Evolutionary conservation across 345 rosid species (phyloP), one percentile per base, ranked within the genome.

Genomic region (Acer negundo): DNA sequence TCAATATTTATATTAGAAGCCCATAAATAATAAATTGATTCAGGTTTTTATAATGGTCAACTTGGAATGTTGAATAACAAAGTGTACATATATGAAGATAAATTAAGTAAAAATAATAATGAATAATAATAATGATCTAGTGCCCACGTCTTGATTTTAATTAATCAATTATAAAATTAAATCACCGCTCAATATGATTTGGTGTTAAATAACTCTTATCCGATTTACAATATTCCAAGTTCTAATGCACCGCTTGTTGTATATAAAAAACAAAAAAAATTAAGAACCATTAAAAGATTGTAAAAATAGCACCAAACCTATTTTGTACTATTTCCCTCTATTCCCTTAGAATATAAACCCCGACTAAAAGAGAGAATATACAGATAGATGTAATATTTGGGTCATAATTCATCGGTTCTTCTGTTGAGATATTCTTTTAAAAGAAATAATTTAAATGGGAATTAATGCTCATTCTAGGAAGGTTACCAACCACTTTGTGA

Each of bases 401-500:
- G 13, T 55, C 9, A 49, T 12, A 22, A 44, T 73, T 46, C 24
- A 16, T 26, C 4, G 26, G 47, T 81, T 81, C 66, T 68, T 47
- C 15, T 40, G 70, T 23, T 58, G 47, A 64, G 75, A 3, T 69
- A 69, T 51, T 81, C 28, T n/a, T 17, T 15, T 11, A 12, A 72
- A 9, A 63, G 24, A 46, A 20, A 46, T 35, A 75, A 10, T 44
- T 44, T 16, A 8, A 42, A 10, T 42, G 56, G 40, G 42, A 70
- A 65, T 51, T 23, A 69, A 76, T 71, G 68, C 73, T 58, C 62
- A 31, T 51, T 44, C 42, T 15, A 56, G 9, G 11, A 58, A 55
- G 12, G 20, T 8, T 64, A 6, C 72, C 67, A 64, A 1, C 72
- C 67, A 64, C 72, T 55, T 46, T 70, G 53, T 70, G 72, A 24